Evolutionary conservation across 2,329 filamentous ascomycete genomes (phyloP), one percentile per base, ranked within the genome.

Genomic region (Talaromyces sp.): DNA sequence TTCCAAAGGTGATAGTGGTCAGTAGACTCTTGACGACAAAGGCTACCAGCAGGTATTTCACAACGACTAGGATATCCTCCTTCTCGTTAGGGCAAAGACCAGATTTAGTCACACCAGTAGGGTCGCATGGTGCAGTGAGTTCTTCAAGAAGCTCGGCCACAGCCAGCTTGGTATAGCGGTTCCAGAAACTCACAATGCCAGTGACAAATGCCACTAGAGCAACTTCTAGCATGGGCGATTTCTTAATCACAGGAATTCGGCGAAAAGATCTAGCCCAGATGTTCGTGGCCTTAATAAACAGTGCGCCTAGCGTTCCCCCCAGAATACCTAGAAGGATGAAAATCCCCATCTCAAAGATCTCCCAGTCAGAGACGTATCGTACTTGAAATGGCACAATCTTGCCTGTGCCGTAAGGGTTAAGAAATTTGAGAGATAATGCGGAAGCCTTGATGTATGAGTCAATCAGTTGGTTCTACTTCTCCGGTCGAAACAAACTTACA

Each of bases 351-450:
- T 99, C 95, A 72, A 98, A 98, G 71, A 91, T 92, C 68, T 92
- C 87, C 95, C 95, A 99, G 72, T 98, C 93, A 1, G 88, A 85
- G 11, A 91, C 75, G 72, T 98, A 99, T 11, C 93, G 87, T 58
- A 99, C 92, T 74, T 98, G 88, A 74, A 99, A 99, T 71, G 98
- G 84, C 69, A 99, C 95, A 66, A 99, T 96, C 78, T 99, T 98
- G 73, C 90, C 88, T 0, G 93, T 98, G 33, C 93, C 93, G 70
- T 98, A 99, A 0, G 95, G 95, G 69, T 99, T 96, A 40, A 98
- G 81, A 68, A 97, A 97, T 71, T 97, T 97, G 68, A 99, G 81
- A 1, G 93, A 93, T 37, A 99, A 78, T 0, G 95, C 92, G 1
- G 95, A 93, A 35, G 81, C 83, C 69, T 71, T 35, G 12, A 37